Evolutionary conservation across 441 rosid species (phyloP).

Genomic region (Gossypium aridum): DNA sequence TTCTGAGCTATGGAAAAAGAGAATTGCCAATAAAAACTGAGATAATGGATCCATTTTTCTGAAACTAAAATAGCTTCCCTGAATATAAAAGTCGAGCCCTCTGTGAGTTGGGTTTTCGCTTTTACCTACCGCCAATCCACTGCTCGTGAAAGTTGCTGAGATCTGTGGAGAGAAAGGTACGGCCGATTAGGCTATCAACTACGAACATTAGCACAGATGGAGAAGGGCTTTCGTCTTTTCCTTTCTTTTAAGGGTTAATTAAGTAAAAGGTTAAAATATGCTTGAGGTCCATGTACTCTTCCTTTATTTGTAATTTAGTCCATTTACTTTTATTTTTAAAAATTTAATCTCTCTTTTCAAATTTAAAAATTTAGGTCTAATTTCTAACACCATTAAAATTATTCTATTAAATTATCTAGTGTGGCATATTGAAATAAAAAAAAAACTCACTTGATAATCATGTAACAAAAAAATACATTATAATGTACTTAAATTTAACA

Average conservation of each 20-base stretch:
- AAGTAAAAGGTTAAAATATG: too few relatives aligned
- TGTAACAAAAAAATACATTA: too few relatives aligned
- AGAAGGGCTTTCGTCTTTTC: not conserved
- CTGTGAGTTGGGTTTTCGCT: not conserved
- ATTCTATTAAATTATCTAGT: too few relatives aligned
- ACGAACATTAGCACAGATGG: not conserved
- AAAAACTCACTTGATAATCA: too few relatives aligned
- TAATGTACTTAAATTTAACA: too few relatives aligned
- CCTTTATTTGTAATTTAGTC: too few relatives aligned
- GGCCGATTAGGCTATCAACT: not conserved
- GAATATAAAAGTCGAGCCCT: not conserved
- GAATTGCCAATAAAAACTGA: slow-evolving; percentile 40
- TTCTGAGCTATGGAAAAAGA: slow-evolving; percentile 73
- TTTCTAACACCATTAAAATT: too few relatives aligned
- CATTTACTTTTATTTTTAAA: too few relatives aligned
- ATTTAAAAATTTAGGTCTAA: too few relatives aligned
- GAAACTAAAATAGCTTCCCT: slow-evolving; percentile 1
- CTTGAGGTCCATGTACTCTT: too few relatives aligned
- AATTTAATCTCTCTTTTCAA: too few relatives aligned
- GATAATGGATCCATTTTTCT: slow-evolving; percentile 21
- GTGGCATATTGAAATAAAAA: too few relatives aligned
- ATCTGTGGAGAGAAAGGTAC: not conserved
- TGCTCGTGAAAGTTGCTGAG: not conserved
- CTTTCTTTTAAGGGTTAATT: not conserved
- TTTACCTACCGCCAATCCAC: not conserved